A percentile compares a stretch with the other conserved stretches of the same genome.
These are phyloP conservation scores for Carallia brachiata DNA, from an alignment of 345 rosid genomes.

Conservation along the genomic window DNA sequence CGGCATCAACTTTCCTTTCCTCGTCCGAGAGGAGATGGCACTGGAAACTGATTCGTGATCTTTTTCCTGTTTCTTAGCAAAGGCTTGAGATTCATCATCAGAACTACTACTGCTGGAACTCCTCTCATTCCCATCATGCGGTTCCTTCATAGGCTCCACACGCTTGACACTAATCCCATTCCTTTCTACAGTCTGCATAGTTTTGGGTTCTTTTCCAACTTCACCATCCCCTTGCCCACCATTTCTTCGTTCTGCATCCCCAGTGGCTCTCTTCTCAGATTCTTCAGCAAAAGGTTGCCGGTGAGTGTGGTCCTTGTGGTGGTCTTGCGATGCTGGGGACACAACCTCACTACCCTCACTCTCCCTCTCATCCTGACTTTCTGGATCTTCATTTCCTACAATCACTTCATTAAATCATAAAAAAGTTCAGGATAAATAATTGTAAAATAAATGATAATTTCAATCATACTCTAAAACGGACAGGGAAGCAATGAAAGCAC, in stretches of 20 bases:
- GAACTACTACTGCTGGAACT: slow-evolving; percentile 54
- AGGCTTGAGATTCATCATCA: slow-evolving; percentile 50
- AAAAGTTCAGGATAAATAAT: background rate
- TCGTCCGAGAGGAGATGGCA: background rate
- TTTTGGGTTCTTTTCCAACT: slow-evolving; percentile 24
- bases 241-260: slow-evolving; percentile 24
- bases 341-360: slow-evolving; percentile 51
- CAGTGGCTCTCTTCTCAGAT: slow-evolving; percentile 28
- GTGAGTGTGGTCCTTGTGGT: slow-evolving; percentile 1
- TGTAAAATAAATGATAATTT: background rate
- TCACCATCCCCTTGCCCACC: slow-evolving; percentile 25
- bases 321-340: slow-evolving; percentile 59
- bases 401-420: slow-evolving; percentile 20
- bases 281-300: slow-evolving; percentile 40
- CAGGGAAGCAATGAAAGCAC: background rate
- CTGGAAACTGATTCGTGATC: slow-evolving; percentile 10
- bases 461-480: background rate
- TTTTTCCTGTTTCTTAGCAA: slow-evolving; percentile 37
- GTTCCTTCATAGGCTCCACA: slow-evolving; percentile 28
- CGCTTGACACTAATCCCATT: slow-evolving; percentile 30
- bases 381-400: slow-evolving; percentile 48
- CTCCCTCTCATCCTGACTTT: slow-evolving; percentile 58
- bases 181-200: slow-evolving; percentile 35
- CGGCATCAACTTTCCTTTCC: slow-evolving; percentile 21
- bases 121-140: slow-evolving; percentile 25